These are phyloP conservation scores for Botrytis porri DNA, from an alignment of 2,329 filamentous ascomycete genomes.

Conservation along the genomic window DNA sequence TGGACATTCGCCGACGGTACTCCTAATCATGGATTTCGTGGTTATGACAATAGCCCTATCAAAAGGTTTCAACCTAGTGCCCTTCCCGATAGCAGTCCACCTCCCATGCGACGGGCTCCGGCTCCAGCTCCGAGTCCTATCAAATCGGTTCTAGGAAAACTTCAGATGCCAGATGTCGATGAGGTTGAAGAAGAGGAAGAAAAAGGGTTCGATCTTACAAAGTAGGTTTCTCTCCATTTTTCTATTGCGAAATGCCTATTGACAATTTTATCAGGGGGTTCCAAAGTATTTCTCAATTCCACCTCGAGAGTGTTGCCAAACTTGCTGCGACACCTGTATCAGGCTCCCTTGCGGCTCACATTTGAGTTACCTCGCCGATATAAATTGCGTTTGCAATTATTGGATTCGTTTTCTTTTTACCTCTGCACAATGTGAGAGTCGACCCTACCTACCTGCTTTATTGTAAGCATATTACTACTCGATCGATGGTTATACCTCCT, in stretches of 20 bases:
- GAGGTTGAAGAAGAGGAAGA: conserved; percentile 34
- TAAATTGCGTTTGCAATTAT: neutral
- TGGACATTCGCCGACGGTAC: conserved; percentile 83
- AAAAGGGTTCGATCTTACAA: conserved; percentile 35
- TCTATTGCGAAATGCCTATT: conserved; percentile 25
- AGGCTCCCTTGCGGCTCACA: neutral
- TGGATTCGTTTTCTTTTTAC: neutral
- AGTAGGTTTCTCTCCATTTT: conserved; percentile 25
- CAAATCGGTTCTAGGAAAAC: conserved; percentile 25
- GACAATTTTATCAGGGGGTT: conserved; percentile 48
- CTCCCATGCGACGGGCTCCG: conserved; percentile 36
- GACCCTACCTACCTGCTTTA: neutral
- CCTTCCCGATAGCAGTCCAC: conserved; percentile 57
- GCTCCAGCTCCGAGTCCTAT: conserved; percentile 34
- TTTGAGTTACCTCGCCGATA: neutral
- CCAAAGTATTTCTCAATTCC: conserved; percentile 59
- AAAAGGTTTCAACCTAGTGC: conserved; percentile 43
- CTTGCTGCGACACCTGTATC: conserved; percentile 19
- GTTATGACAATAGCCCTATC: conserved; percentile 57
- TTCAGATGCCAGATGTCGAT: conserved; percentile 27
- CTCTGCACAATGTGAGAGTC: neutral
- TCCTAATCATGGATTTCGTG: conserved; percentile 51
- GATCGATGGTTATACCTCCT: neutral
- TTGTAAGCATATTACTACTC: neutral
- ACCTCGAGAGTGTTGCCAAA: conserved; percentile 44